Conservation (phyloP, 73 alveolate genomes). For the Urostyla sp. region DNA sequence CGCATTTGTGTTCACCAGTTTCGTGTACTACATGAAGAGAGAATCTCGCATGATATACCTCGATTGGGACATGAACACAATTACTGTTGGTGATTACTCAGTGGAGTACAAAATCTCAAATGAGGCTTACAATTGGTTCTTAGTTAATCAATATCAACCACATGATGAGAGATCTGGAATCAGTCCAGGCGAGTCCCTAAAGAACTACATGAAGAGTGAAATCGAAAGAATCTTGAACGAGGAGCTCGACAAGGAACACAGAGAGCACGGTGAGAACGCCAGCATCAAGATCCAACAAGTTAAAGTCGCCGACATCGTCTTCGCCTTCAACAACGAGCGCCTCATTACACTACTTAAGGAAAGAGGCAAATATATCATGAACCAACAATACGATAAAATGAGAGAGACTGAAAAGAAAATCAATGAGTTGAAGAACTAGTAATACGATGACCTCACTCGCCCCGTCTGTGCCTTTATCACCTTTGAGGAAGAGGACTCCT, state of each 20-base stretch:
- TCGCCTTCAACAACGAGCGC: constrained; percentile 23
- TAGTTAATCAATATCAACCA: background rate
- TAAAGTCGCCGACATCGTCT: constrained; percentile 29
- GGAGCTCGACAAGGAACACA: constrained; percentile 18
- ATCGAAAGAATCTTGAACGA: constrained; percentile 14
- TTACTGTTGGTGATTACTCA: constrained; percentile 59
- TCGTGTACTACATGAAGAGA: constrained; percentile 11
- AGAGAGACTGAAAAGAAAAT: constrained; percentile 7
- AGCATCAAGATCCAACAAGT: constrained; percentile 11
- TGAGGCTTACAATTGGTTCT: constrained; percentile 16
- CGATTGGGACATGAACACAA: constrained; percentile 43
- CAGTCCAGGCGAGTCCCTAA: background rate
- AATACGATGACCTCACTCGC: constrained; percentile 21
- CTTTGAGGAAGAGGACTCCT: constrained; percentile 42
- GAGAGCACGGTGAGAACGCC: background rate
- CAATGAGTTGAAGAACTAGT: background rate
- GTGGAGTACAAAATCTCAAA: background rate
- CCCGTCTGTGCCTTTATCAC: constrained; percentile 56
- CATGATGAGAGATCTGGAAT: background rate
- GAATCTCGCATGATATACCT: background rate
- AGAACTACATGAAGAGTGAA: constrained; percentile 7
- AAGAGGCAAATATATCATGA: constrained; percentile 24
- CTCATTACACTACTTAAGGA: constrained; percentile 14
- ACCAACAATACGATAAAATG: constrained; percentile 13
- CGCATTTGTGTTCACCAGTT: constrained; percentile 3